These are phyloP conservation scores for Colletotrichum sp. DNA, from an alignment of 2,329 filamentous ascomycete genomes.

Conservation along the genomic window DNA sequence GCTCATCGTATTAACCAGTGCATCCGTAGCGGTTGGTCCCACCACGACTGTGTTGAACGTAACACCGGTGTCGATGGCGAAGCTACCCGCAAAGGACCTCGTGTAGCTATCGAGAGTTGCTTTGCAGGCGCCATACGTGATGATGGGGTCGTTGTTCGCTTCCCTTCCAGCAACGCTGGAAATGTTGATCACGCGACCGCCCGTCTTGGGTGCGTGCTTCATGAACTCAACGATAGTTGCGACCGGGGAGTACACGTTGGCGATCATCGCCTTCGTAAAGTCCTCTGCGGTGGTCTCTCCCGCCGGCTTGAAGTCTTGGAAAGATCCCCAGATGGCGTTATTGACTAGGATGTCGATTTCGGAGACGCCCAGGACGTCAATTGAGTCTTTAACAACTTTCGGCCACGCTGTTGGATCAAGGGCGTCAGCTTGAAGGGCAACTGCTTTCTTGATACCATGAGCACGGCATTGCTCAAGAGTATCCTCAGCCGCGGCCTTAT, in stretches of 20 bases:
- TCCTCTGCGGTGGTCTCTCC: neutral
- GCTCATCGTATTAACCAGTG: neutral
- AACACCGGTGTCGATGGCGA: slow-evolving; percentile 27
- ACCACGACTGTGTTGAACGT: slow-evolving; percentile 36
- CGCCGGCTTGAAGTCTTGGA: neutral
- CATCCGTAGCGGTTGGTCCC: slow-evolving; percentile 20
- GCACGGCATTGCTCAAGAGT: neutral
- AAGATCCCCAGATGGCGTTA: neutral
- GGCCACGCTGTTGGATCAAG: neutral
- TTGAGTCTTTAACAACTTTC: neutral
- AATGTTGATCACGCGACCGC: neutral
- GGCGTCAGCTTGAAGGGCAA: neutral
- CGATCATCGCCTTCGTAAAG: neutral
- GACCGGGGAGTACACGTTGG: slow-evolving; percentile 19
- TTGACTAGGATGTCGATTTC: slow-evolving; percentile 5
- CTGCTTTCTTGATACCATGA: neutral
- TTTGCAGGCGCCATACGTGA: slow-evolving; percentile 35
- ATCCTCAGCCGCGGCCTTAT: neutral
- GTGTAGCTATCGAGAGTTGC: slow-evolving; percentile 33
- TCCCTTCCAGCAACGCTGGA: neutral
- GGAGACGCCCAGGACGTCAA: neutral
- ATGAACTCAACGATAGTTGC: slow-evolving; percentile 33
- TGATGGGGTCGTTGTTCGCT: neutral
- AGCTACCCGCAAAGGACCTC: slow-evolving; percentile 33
- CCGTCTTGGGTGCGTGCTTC: slow-evolving; percentile 26